Conservation (phyloP, 2,329 filamentous ascomycete genomes). For the Sphaerulina populicola region DNA sequence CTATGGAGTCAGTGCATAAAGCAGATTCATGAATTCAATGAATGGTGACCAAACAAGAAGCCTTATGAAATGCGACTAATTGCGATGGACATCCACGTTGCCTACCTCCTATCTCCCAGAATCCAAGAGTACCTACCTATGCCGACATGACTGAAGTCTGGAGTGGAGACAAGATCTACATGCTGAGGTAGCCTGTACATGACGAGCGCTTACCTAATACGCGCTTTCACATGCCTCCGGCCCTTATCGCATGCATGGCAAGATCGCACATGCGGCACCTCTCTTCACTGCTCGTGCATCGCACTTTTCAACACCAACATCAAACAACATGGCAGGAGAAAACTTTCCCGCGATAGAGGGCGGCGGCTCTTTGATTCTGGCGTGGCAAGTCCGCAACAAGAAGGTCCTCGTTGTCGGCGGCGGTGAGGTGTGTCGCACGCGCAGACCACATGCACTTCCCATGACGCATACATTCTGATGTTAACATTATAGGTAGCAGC, state of each 20-base stretch:
- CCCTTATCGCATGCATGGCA: slow-evolving; percentile 1
- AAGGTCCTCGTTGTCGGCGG: slow-evolving; percentile 87
- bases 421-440: slow-evolving; percentile 62
- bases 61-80: too few relatives aligned
- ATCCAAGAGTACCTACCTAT: too few relatives aligned
- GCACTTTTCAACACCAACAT: background rate
- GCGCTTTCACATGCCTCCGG: background rate
- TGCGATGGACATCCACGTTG: too few relatives aligned
- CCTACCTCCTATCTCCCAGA: too few relatives aligned
- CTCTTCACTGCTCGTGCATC: background rate
- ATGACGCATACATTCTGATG: slow-evolving; percentile 7
- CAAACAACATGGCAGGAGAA: slow-evolving; percentile 5
- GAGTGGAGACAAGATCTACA: background rate
- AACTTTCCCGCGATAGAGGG: slow-evolving; percentile 72
- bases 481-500: slow-evolving; percentile 66
- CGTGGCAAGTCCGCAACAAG: slow-evolving; percentile 90
- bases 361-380: slow-evolving; percentile 85
- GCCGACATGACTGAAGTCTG: too few relatives aligned
- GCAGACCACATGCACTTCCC: background rate
- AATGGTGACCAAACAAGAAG: too few relatives aligned
- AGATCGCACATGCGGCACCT: background rate
- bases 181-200: background rate
- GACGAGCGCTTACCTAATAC: background rate
- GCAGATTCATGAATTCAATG: too few relatives aligned
- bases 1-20: too few relatives aligned